Percentiles rank a stretch among this genome's conserved stretches.
Evolutionary conservation across 768 basidiomycete genomes (phyloP).

Genomic region (Kondoa malvinella): DNA sequence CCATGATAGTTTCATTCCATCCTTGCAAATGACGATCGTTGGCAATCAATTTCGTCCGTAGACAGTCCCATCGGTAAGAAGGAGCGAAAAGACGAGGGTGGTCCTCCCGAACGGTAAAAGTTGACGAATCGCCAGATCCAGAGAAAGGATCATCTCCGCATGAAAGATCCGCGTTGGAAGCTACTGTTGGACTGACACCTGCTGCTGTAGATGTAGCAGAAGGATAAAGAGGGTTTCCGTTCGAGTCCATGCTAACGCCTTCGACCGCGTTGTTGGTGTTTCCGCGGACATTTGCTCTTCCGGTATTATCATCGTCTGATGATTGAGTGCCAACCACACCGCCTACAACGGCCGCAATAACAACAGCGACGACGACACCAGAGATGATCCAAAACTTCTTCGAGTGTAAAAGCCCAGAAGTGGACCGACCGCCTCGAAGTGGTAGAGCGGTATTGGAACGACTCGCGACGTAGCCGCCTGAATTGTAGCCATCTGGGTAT

Average conservation of each 20-base stretch:
- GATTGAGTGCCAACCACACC: neutral
- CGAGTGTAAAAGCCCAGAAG: neutral
- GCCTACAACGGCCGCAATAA: neutral
- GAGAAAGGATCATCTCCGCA: constrained; percentile 77
- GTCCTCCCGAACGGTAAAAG: constrained; percentile 47
- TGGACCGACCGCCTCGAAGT: neutral
- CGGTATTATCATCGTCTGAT: neutral
- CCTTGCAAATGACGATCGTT: constrained; percentile 65
- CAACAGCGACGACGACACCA: neutral
- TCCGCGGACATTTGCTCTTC: neutral
- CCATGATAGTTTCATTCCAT: constrained; percentile 85
- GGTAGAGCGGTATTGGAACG: neutral
- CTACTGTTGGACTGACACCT: constrained; percentile 38
- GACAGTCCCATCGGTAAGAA: constrained; percentile 70
- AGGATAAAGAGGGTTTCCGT: constrained; percentile 28
- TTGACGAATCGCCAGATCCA: constrained; percentile 33
- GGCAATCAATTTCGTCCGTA: constrained; percentile 52
- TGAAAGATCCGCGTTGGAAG: constrained; percentile 34
- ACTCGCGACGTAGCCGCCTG: neutral
- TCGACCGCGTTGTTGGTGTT: neutral
- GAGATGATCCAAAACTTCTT: neutral
- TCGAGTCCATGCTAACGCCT: constrained; percentile 8
- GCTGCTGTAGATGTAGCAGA: constrained; percentile 49
- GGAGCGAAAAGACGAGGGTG: constrained; percentile 88
- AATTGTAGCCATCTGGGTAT: neutral